These are phyloP conservation scores for Suillus variegatus DNA, from an alignment of 768 basidiomycete species.

Conservation along the genomic window DNA sequence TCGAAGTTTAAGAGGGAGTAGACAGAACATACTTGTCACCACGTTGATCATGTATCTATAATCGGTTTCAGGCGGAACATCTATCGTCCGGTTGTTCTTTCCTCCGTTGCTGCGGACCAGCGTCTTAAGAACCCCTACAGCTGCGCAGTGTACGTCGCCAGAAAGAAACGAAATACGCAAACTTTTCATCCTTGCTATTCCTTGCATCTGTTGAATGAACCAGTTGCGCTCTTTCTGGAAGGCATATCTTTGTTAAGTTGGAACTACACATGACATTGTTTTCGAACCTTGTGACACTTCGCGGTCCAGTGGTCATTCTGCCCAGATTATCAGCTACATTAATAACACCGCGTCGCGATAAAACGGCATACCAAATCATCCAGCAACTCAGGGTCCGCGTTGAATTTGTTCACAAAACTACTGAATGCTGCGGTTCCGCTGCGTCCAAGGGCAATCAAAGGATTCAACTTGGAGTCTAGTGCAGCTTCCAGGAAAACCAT, in stretches of 20 bases:
- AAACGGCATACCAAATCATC: slow-evolving; percentile 74
- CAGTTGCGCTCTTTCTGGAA: slow-evolving; percentile 86
- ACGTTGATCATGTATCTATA: slow-evolving; percentile 91
- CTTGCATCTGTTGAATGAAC: slow-evolving; percentile 80
- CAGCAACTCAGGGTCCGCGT: slow-evolving; percentile 88
- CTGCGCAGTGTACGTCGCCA: slow-evolving; percentile 93
- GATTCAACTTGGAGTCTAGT: slow-evolving; percentile 83
- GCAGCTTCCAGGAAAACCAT: slow-evolving; percentile 86
- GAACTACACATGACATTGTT: neutral
- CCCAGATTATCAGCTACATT: neutral
- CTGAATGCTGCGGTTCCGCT: slow-evolving; percentile 65
- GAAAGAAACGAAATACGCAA: slow-evolving; percentile 83
- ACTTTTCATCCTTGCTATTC: slow-evolving; percentile 59
- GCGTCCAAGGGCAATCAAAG: slow-evolving; percentile 74
- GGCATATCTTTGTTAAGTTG: slow-evolving; percentile 1
- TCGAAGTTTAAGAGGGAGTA: neutral
- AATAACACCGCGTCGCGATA: slow-evolving; percentile 1
- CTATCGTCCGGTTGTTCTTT: slow-evolving; percentile 45
- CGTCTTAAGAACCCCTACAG: slow-evolving; percentile 78
- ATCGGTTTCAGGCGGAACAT: slow-evolving; percentile 57
- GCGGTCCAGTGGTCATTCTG: slow-evolving; percentile 95
- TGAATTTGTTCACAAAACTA: slow-evolving; percentile 89
- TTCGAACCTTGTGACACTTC: slow-evolving; percentile 66
- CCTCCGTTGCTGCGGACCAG: slow-evolving; percentile 37
- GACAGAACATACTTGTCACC: slow-evolving; percentile 60